Percentiles rank a stretch among this genome's conserved stretches.
Conservation (phyloP, 331 rosid species). For the Phaseolus coccineus region DNA sequence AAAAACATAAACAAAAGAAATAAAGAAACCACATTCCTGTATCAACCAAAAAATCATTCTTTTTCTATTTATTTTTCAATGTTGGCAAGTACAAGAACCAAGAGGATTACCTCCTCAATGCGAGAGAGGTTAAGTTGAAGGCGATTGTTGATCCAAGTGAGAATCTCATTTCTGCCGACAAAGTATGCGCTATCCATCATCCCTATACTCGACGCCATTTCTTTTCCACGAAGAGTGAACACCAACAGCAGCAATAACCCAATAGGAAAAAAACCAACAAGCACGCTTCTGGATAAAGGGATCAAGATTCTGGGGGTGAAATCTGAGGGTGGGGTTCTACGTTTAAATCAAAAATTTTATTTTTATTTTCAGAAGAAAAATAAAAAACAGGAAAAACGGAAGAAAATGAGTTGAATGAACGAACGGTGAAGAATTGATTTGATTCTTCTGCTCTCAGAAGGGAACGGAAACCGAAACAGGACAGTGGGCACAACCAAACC, state of each 20-base stretch:
- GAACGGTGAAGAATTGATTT: conserved; percentile 49
- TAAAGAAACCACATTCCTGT: conserved; percentile 16
- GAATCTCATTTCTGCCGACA: conserved; percentile 97
- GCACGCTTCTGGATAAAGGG: neutral
- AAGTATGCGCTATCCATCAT: conserved; percentile 98
- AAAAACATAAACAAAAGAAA: conserved; percentile 26
- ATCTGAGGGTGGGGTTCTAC: conserved; percentile 42
- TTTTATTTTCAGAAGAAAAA: conserved; percentile 21
- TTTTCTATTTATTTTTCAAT: neutral
- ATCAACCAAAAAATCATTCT: neutral
- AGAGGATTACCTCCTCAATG: conserved; percentile 79
- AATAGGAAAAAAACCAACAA: neutral
- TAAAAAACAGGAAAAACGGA: conserved; percentile 34
- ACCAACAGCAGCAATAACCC: conserved; percentile 35
- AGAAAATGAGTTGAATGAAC: conserved; percentile 37
- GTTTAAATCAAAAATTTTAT: conserved; percentile 22
- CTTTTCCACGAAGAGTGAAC: conserved; percentile 35
- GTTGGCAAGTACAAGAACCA: neutral
- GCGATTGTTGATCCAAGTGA: conserved; percentile 92
- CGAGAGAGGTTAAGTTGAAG: conserved; percentile 95
- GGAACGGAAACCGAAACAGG: conserved; percentile 36
- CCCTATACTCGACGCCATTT: conserved; percentile 92
- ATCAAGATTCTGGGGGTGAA: conserved; percentile 51
- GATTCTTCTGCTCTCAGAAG: neutral
- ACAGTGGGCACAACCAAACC: conserved; percentile 22